These are phyloP conservation scores for Fusarium sp. DNA, from an alignment of 2,329 filamentous ascomycete genomes.

Conservation along the genomic window DNA sequence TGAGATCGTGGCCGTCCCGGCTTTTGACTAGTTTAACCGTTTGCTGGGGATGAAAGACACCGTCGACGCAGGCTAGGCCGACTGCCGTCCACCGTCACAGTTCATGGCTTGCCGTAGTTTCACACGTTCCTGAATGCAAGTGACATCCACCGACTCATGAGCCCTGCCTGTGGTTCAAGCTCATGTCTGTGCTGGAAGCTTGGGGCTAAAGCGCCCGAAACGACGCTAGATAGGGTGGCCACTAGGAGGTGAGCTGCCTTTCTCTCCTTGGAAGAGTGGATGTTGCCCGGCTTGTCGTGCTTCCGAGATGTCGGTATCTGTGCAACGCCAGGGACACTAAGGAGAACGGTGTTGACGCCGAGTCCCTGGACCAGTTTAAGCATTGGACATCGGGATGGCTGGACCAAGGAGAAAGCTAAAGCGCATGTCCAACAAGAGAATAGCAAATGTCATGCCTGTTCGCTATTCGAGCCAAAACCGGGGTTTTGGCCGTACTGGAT, in stretches of 20 bases:
- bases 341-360: constrained; percentile 1
- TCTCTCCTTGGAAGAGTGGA: constrained; percentile 38
- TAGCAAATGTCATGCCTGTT: constrained; percentile 1
- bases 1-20: constrained; percentile 43
- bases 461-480: background rate
- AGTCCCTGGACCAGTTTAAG: constrained; percentile 9
- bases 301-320: constrained; percentile 46
- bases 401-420: constrained; percentile 7
- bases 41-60: constrained; percentile 43
- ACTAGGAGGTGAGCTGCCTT: constrained; percentile 25
- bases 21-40: constrained; percentile 37
- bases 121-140: constrained; percentile 48
- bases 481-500: background rate
- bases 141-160: constrained; percentile 45
- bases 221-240: constrained; percentile 32
- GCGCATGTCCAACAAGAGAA: constrained; percentile 7
- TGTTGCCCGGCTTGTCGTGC: constrained; percentile 41
- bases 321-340: constrained; percentile 20
- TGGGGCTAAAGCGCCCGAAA: constrained; percentile 35
- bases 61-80: constrained; percentile 39
- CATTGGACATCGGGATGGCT: constrained; percentile 5
- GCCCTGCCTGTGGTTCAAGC: constrained; percentile 30
- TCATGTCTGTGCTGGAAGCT: constrained; percentile 30
- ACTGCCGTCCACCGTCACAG: constrained; percentile 44
- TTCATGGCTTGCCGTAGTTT: constrained; percentile 48